A percentile compares a stretch with the other conserved stretches of the same genome.
Conservation (phyloP, 78 protist genomes). For the Pigoraptor vietnamica region DNA sequence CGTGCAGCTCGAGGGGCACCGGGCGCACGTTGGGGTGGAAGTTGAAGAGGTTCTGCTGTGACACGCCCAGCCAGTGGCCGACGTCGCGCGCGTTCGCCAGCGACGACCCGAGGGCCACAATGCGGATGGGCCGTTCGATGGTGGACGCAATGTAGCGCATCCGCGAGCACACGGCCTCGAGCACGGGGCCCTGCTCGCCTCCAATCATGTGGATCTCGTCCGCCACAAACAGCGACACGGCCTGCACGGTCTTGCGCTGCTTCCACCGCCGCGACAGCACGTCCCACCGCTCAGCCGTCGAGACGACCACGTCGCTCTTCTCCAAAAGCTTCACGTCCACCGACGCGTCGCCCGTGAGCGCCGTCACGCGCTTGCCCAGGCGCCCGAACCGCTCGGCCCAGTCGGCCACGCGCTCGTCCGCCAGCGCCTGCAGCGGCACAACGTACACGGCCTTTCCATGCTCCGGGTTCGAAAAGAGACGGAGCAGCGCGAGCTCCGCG, state of each 20-base stretch:
- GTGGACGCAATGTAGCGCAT: constrained; percentile 84
- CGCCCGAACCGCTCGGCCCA: constrained; percentile 6
- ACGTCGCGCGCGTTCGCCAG: constrained; percentile 81
- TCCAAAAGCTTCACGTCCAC: constrained; percentile 51
- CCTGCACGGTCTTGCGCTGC: constrained; percentile 61
- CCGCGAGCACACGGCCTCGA: constrained; percentile 78
- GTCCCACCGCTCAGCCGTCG: constrained; percentile 92
- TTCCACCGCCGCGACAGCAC: constrained; percentile 86
- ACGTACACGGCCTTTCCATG: constrained; percentile 38
- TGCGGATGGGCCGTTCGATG: constrained; percentile 46
- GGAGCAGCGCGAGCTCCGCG: constrained; percentile 92
- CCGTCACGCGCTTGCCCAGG: constrained; percentile 41
- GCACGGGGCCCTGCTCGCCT: constrained; percentile 76
- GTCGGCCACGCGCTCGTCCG: constrained; percentile 2
- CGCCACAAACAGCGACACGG: constrained; percentile 63
- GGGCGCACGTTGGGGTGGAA: constrained; percentile 96
- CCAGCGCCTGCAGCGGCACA: constrained; percentile 42
- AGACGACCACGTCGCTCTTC: constrained; percentile 20
- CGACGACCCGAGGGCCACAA: constrained; percentile 75
- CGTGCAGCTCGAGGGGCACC: constrained; percentile 81
- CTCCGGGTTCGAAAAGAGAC: constrained; percentile 43
- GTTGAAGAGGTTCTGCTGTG: constrained; percentile 57
- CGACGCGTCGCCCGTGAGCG: constrained; percentile 62
- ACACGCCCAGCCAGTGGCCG: constrained; percentile 74
- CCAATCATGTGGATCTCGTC: constrained; percentile 94